phyloP scores from a whole-genome alignment of 139 green algal species.

The Coelastrella sp. region DNA sequence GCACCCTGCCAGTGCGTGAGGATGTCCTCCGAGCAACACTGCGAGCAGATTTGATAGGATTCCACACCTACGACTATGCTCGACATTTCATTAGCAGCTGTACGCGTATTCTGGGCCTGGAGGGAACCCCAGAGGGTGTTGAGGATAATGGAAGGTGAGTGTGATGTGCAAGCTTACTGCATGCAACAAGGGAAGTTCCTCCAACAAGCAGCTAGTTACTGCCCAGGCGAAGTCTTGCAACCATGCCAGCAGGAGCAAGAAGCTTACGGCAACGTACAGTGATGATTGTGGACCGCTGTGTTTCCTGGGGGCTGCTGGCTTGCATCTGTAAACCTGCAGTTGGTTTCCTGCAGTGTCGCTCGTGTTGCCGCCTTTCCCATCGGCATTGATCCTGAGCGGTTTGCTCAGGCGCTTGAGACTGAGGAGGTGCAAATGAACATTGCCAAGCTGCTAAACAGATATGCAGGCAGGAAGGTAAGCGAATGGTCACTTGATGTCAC shows the following conservation, averaged over 20 bases:
- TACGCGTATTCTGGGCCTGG: slow-evolving; percentile 93
- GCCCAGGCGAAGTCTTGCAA: too few relatives aligned
- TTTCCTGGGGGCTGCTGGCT: background rate
- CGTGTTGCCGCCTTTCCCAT: slow-evolving; percentile 85
- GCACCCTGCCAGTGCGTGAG: slow-evolving; percentile 85
- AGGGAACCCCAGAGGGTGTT: slow-evolving; percentile 91
- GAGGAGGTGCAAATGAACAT: slow-evolving; percentile 90
- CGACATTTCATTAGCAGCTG: slow-evolving; percentile 94
- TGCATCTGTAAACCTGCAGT: background rate
- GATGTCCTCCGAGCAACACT: slow-evolving; percentile 90
- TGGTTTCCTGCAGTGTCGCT: slow-evolving; percentile 23
- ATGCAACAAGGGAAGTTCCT: background rate
- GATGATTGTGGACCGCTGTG: background rate
- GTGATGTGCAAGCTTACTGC: background rate
- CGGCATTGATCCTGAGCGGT: slow-evolving; percentile 98
- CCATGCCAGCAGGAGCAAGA: too few relatives aligned
- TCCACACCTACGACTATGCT: slow-evolving; percentile 97
- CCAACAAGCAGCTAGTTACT: background rate
- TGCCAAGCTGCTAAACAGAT: slow-evolving; percentile 90
- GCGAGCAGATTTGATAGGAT: slow-evolving; percentile 90
- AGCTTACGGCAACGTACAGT: background rate
- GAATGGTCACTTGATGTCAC: too few relatives aligned
- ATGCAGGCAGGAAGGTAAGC: slow-evolving; percentile 83
- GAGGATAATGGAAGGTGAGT: slow-evolving; percentile 89
- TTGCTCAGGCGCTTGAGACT: slow-evolving; percentile 87